Conservation (phyloP, 1,284 basidiomycete genomes). For the Apiotrichum brassicae region DNA sequence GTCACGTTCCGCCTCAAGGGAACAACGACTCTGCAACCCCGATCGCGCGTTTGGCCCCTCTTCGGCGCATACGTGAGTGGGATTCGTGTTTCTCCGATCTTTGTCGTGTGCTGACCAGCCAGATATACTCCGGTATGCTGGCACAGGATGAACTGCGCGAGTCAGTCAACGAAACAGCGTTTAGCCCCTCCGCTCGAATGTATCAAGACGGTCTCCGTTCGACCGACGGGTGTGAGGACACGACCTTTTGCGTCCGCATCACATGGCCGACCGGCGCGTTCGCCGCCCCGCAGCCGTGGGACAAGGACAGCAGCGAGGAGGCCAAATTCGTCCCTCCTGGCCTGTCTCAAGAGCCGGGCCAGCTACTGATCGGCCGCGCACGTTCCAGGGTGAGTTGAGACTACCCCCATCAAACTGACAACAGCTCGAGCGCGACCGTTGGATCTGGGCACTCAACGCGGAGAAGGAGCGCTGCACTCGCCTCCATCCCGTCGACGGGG, state of each 20-base stretch:
- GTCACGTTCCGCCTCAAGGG: constrained; percentile 34
- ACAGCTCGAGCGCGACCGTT: constrained; percentile 47
- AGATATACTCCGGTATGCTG: constrained; percentile 42
- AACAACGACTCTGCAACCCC: constrained; percentile 22
- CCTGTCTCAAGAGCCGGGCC: constrained; percentile 25
- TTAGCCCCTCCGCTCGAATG: constrained; percentile 28
- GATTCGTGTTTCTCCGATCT: not conserved
- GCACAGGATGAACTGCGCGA: constrained; percentile 38
- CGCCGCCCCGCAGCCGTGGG: constrained; percentile 31
- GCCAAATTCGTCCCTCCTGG: constrained; percentile 22
- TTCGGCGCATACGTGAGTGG: constrained; percentile 42
- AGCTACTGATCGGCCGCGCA: constrained; percentile 37
- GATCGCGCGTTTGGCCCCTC: constrained; percentile 33
- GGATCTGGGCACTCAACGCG: constrained; percentile 45
- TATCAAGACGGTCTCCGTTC: constrained; percentile 44
- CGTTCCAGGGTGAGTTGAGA: constrained; percentile 39
- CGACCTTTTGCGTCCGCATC: constrained; percentile 37
- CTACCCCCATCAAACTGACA: no score
- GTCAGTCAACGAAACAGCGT: constrained; percentile 15
- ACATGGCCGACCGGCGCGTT: constrained; percentile 18
- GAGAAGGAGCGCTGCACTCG: constrained; percentile 44
- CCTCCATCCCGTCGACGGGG: constrained; percentile 26
- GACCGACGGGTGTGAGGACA: constrained; percentile 40
- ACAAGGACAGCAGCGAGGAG: constrained; percentile 12
- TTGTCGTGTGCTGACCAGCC: not conserved